These are phyloP conservation scores for Erythrophleum ivorense DNA, from an alignment of 331 rosid genomes.

Conservation along the genomic window DNA sequence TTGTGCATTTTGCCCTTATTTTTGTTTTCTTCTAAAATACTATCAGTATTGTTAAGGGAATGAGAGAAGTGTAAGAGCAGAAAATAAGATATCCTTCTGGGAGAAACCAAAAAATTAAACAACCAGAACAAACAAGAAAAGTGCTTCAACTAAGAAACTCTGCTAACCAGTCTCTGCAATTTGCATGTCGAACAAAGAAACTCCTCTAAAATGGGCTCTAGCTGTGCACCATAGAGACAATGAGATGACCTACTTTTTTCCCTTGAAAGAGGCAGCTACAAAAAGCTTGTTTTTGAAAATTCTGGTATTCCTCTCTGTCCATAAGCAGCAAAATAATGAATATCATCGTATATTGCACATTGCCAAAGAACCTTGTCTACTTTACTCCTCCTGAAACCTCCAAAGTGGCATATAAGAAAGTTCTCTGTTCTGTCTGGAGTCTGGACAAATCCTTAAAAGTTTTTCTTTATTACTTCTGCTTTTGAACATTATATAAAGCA, in stretches of 20 bases:
- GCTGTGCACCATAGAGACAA: neutral
- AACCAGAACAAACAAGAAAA: neutral
- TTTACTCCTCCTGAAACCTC: neutral
- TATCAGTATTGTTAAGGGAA: neutral
- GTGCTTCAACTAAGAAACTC: neutral
- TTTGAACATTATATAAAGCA: conserved; percentile 30
- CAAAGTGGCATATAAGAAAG: neutral
- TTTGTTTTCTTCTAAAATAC: neutral
- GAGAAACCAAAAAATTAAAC: neutral
- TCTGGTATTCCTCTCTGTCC: neutral
- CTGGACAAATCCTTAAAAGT: neutral
- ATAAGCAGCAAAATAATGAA: neutral
- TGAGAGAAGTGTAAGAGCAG: neutral
- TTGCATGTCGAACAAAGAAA: neutral
- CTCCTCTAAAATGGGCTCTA: neutral
- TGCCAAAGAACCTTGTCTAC: neutral
- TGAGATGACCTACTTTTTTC: neutral
- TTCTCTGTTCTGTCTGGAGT: neutral
- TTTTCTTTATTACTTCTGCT: conserved; percentile 31
- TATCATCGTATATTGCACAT: neutral
- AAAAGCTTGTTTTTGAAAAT: neutral
- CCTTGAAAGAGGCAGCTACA: neutral
- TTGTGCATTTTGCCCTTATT: neutral
- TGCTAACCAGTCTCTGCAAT: neutral
- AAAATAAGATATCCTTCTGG: neutral